Conservation (phyloP, 148 eudicot species). For the Pharnaceum exiguum region DNA sequence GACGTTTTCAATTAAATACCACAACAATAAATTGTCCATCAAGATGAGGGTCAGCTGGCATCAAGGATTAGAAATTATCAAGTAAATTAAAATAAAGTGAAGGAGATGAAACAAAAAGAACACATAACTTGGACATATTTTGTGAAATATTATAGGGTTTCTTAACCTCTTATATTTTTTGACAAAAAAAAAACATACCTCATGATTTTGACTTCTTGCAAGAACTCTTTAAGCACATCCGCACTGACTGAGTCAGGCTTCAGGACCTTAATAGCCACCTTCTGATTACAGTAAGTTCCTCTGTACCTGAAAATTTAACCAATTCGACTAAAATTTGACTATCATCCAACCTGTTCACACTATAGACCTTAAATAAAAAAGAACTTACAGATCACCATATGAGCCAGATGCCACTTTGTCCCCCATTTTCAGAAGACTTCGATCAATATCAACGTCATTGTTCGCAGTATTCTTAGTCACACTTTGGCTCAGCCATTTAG, state of each 20-base stretch:
- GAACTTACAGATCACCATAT: conserved; percentile 68
- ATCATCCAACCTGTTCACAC: neutral
- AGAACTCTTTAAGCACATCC: conserved; percentile 62
- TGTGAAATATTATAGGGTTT: too few relatives aligned
- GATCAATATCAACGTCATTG: conserved; percentile 65
- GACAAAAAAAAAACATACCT: conserved; percentile 39
- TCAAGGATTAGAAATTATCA: too few relatives aligned
- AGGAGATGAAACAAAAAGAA: too few relatives aligned
- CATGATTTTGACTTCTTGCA: conserved; percentile 78
- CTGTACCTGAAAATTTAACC: conserved; percentile 45
- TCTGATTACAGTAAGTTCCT: conserved; percentile 65
- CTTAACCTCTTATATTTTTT: too few relatives aligned
- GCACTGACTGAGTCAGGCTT: conserved; percentile 47
- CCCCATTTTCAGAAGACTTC: conserved; percentile 41
- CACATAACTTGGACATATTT: too few relatives aligned
- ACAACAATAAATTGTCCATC: too few relatives aligned
- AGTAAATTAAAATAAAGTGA: too few relatives aligned
- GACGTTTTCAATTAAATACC: too few relatives aligned
- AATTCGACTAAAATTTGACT: neutral
- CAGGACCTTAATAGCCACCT: conserved; percentile 76
- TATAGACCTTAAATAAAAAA: neutral
- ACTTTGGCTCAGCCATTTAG: conserved; percentile 10
- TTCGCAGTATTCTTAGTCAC: conserved; percentile 26
- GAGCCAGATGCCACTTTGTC: conserved; percentile 58
- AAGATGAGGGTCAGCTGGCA: too few relatives aligned